Evolutionary conservation across 2,329 filamentous ascomycete species (phyloP).

Genomic region (Talaromyces atroroseus): DNA sequence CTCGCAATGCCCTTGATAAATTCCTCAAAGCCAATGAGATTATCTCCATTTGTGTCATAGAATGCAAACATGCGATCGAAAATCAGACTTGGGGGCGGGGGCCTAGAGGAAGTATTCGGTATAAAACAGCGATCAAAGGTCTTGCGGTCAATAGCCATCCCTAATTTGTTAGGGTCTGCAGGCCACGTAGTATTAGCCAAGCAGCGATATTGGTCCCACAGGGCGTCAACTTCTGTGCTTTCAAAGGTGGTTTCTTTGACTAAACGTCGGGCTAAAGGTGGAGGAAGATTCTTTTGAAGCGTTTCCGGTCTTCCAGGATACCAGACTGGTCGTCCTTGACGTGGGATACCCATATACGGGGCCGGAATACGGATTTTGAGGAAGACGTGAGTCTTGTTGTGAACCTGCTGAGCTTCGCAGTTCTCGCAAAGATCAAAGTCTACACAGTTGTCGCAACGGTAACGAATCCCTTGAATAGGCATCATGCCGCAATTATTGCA

Average conservation of each 20-base stretch:
- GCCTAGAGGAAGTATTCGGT: conserved; percentile 71
- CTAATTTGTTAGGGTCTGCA: conserved; percentile 70
- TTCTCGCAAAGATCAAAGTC: conserved; percentile 95
- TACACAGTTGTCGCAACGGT: conserved; percentile 90
- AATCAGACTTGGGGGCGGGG: conserved; percentile 78
- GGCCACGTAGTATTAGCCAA: conserved; percentile 82
- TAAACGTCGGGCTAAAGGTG: conserved; percentile 61
- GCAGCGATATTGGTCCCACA: conserved; percentile 96
- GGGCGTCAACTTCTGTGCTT: conserved; percentile 78
- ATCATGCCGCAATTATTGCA: conserved; percentile 85
- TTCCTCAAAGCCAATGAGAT: conserved; percentile 85
- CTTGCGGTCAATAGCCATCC: conserved; percentile 80
- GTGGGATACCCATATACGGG: conserved; percentile 70
- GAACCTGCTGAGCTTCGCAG: conserved; percentile 68
- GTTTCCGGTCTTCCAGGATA: conserved; percentile 81
- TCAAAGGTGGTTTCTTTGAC: conserved; percentile 72
- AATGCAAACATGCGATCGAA: conserved; percentile 96
- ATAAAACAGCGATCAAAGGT: conserved; percentile 90
- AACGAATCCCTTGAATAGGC: conserved; percentile 86
- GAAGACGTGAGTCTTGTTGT: conserved; percentile 89
- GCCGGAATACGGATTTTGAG: conserved; percentile 92
- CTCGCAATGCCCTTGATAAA: conserved; percentile 77
- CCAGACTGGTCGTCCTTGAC: conserved; percentile 75
- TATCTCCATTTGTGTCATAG: conserved; percentile 86
- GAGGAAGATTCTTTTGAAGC: conserved; percentile 62